These are phyloP conservation scores for Pyrenophora tritici-repentis DNA, from an alignment of 2,329 filamentous ascomycete genomes.

Conservation along the genomic window DNA sequence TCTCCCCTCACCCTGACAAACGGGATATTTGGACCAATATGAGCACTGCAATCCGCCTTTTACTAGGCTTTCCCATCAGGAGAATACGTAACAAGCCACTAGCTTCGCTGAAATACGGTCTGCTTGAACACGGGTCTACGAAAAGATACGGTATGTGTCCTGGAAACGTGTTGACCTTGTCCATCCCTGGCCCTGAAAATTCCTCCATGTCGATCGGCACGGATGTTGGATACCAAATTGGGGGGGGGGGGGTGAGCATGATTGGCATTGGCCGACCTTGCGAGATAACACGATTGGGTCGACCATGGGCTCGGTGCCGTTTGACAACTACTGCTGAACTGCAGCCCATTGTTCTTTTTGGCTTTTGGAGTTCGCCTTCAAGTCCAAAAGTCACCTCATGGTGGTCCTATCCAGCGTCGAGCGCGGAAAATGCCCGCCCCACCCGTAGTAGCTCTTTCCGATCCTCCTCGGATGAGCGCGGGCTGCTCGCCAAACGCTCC, in stretches of 20 bases:
- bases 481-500: conserved; percentile 6
- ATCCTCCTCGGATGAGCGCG: conserved; percentile 37
- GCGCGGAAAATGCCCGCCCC: conserved; percentile 25
- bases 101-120: neutral
- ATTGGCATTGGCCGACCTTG: neutral
- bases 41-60: neutral
- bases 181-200: neutral
- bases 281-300: too few relatives aligned
- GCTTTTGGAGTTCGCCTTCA: too few relatives aligned
- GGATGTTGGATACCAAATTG: neutral
- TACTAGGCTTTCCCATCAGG: neutral
- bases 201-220: neutral
- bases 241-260: neutral
- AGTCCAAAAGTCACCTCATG: neutral
- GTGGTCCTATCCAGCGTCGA: conserved; percentile 15
- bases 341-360: too few relatives aligned
- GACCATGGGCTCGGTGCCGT: too few relatives aligned
- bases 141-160: neutral
- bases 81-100: neutral
- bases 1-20: neutral
- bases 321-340: too few relatives aligned
- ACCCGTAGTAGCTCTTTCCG: conserved; percentile 14
- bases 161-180: conserved; percentile 1
- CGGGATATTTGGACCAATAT: neutral
- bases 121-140: neutral